phyloP scores from a whole-genome alignment of 768 basidiomycete genomes.

The Tephrocybe sp. region DNA sequence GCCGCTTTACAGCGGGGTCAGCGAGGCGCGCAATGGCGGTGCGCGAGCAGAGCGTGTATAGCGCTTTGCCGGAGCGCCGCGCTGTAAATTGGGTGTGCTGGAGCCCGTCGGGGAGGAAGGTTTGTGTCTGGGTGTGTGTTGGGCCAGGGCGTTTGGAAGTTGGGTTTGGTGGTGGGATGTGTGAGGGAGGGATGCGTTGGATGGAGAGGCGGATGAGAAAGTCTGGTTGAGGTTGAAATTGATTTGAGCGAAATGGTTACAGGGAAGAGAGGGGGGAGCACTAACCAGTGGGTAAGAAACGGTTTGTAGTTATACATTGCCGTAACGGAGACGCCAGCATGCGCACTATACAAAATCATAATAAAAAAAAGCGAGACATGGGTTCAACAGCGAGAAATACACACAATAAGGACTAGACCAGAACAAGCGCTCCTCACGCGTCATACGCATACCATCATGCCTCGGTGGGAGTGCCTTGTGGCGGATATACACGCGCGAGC shows the following conservation, averaged over 20 bases:
- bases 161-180: background rate
- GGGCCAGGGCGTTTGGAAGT: conserved; percentile 2
- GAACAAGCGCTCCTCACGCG: conserved; percentile 57
- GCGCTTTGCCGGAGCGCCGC: conserved; percentile 40
- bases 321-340: conserved; percentile 70
- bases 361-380: conserved; percentile 1
- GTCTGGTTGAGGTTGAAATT: conserved; percentile 36
- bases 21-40: conserved; percentile 37
- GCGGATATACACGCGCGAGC: conserved; percentile 42
- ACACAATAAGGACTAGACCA: conserved; percentile 78
- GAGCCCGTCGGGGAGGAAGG: conserved; percentile 53
- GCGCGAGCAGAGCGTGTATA: conserved; percentile 63
- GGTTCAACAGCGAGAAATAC: too few species aligned
- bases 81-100: conserved; percentile 60
- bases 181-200: conserved; percentile 35
- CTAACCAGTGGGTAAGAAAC: conserved; percentile 62
- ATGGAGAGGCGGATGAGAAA: conserved; percentile 61
- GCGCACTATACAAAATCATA: conserved; percentile 44
- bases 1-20: conserved; percentile 32
- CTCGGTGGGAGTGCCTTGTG: conserved; percentile 59
- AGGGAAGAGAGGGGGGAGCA: too few species aligned
- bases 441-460: conserved; percentile 41
- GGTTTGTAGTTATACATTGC: conserved; percentile 45
- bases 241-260: too few species aligned
- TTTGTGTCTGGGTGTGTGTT: conserved; percentile 14